A percentile compares a stretch with the other conserved stretches of the same genome.
Conservation (phyloP, 306 rosid species). For the Vigna reflexopilosa region DNA sequence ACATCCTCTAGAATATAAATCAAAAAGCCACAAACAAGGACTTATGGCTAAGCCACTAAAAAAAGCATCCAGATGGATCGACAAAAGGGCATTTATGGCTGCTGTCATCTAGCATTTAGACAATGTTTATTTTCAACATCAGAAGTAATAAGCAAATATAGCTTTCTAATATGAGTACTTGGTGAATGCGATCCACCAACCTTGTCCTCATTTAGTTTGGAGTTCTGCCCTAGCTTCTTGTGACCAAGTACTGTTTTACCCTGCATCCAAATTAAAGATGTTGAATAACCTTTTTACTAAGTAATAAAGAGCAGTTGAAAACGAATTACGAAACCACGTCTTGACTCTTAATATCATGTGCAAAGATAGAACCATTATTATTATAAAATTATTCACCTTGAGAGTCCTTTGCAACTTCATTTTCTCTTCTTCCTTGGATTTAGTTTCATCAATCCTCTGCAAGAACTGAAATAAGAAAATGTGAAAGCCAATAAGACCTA, state of each 20-base stretch:
- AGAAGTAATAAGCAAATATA: conserved; percentile 41
- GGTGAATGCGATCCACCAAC: conserved; percentile 44
- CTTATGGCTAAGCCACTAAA: not conserved
- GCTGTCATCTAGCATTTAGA: conserved; percentile 3
- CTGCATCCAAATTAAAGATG: conserved; percentile 48
- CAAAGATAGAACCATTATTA: conserved; percentile 7
- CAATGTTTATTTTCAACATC: not conserved
- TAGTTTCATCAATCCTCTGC: conserved; percentile 68
- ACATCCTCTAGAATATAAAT: conserved; percentile 9
- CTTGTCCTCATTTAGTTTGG: conserved; percentile 56
- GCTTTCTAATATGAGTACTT: conserved; percentile 59
- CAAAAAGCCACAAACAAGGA: conserved; percentile 21
- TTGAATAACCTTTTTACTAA: conserved; percentile 23
- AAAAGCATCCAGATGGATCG: conserved; percentile 16
- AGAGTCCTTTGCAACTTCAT: conserved; percentile 56
- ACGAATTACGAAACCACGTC: conserved; percentile 11
- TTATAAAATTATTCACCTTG: conserved; percentile 57
- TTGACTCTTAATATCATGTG: conserved; percentile 16
- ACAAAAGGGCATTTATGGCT: conserved; percentile 32
- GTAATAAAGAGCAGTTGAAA: conserved; percentile 13
- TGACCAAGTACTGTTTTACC: conserved; percentile 50
- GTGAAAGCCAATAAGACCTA: conserved; percentile 24
- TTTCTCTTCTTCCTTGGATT: conserved; percentile 60
- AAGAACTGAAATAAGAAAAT: conserved; percentile 64
- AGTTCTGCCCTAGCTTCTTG: conserved; percentile 53